Conservation (phyloP, 148 eudicot species). For the Diospyros kaki region DNA sequence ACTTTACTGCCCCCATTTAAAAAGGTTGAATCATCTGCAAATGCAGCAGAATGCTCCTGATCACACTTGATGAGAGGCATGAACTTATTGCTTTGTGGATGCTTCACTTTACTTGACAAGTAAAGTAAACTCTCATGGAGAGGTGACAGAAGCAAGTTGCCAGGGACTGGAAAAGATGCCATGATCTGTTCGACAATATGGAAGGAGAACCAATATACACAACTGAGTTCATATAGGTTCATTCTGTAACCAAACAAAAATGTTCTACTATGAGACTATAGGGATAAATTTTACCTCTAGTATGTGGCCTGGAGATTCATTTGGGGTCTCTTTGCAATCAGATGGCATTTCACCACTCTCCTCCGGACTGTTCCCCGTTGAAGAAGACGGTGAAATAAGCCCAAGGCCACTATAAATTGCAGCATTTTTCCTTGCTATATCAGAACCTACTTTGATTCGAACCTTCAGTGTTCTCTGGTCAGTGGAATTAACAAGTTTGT, state of each 20-base stretch:
- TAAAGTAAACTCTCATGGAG: constrained; percentile 35
- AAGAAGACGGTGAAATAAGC: constrained; percentile 48
- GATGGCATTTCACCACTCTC: constrained; percentile 30
- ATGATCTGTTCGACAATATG: constrained; percentile 32
- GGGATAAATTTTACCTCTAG: constrained; percentile 33
- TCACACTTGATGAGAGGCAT: constrained; percentile 14
- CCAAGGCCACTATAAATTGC: constrained; percentile 50
- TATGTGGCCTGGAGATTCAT: constrained; percentile 38
- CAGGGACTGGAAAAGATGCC: constrained; percentile 46
- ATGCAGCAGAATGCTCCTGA: constrained; percentile 13
- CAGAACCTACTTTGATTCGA: constrained; percentile 45
- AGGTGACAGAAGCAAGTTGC: constrained; percentile 40
- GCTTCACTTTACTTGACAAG: constrained; percentile 21
- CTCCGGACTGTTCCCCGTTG: constrained; percentile 35
- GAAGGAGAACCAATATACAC: neutral
- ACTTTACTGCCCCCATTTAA: constrained; percentile 15
- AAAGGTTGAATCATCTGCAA: constrained; percentile 19
- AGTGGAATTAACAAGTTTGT: constrained; percentile 20
- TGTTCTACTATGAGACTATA: neutral
- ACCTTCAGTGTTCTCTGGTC: constrained; percentile 36
- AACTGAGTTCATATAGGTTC: neutral
- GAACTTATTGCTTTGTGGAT: constrained; percentile 10
- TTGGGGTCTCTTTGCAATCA: constrained; percentile 23
- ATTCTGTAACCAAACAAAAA: neutral
- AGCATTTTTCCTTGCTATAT: constrained; percentile 28